Evolutionary conservation across 306 rosid species (phyloP), one percentile per base, ranked within the genome.

Genomic region (Albizia julibrissin): DNA sequence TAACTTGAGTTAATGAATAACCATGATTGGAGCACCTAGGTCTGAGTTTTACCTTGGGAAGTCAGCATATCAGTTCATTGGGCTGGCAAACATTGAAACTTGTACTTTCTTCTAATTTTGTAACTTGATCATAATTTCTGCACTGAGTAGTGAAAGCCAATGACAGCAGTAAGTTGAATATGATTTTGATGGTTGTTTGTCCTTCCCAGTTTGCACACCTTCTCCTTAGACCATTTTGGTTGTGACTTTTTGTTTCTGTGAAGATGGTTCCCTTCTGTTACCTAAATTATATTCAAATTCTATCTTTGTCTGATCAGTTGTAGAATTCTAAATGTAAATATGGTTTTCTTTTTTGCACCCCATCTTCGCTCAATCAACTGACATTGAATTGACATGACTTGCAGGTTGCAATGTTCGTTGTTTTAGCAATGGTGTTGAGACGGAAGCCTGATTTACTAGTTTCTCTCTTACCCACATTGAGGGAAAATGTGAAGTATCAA

Each of bases 401-500:
- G 69, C 95, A 95, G 99, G 94, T 93, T 89, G 99, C 95, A 16
- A 91, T 93, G 76, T 95, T 95, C 78, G 88, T 89, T 75, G 99
- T 87, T 70, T 77, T 92, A 77, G 99, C 98, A 6, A 87, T 95
- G 92, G 93, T 93, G 61, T 82, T 95, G 79, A 97, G 96, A 54
- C 87, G 92, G 81, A 95, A 89, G 85, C 99, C 99, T 29, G 98
- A 95, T 84, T 91, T 87, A 50, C 89, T 95, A 79, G 80, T 84
- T 75, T 13, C 78, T 74, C 77, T 89, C 43, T 88, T 92, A 84
- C 96, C 96, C 31, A 81, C 82, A 29, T 86, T 93, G 86, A 92
- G 89, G 86, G 97, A 95, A 78, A 85, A 85, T 85, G 29, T 87
- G 22, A 93, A 92, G 83, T 95, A 90, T 87, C 98, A 93, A 91